phyloP scores from a whole-genome alignment of 306 rosid species.

The Pyrus pyrifolia region DNA sequence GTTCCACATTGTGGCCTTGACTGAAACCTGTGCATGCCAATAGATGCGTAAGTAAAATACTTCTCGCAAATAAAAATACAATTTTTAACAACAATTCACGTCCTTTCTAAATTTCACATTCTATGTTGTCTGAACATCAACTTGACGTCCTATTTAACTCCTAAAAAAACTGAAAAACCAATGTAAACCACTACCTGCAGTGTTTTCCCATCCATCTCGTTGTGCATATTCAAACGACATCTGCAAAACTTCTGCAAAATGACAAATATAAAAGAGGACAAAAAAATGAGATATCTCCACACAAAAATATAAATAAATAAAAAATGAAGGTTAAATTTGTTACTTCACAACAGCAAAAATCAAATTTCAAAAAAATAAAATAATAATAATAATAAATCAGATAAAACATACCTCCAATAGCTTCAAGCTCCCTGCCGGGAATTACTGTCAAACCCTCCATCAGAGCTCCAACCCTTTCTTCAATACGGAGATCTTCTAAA shows the following conservation, averaged over 20 bases:
- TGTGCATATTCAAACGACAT: slow-evolving; percentile 50
- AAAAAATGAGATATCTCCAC: slow-evolving; percentile 12
- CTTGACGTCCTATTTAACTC: neutral
- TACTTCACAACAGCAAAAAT: neutral
- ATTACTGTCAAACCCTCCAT: slow-evolving; percentile 61
- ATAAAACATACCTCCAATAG: slow-evolving; percentile 53
- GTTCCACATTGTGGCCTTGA: slow-evolving; percentile 28
- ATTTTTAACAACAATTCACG: neutral
- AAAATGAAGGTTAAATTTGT: neutral
- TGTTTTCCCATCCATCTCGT: slow-evolving; percentile 46
- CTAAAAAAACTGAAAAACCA: neutral
- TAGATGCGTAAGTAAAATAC: neutral
- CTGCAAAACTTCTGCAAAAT: slow-evolving; percentile 75
- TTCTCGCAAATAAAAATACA: neutral
- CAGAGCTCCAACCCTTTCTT: slow-evolving; percentile 71
- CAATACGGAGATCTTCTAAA: slow-evolving; percentile 58
- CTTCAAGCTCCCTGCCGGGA: slow-evolving; percentile 89
- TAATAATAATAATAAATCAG: neutral
- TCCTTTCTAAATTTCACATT: neutral
- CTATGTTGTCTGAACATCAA: neutral
- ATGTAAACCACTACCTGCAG: slow-evolving; percentile 43
- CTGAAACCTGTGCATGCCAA: slow-evolving; percentile 49
- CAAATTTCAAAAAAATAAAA: neutral
- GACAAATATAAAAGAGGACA: slow-evolving; percentile 14
- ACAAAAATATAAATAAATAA: neutral